phyloP scores from a whole-genome alignment of 805 yeast genomes.

The Metschnikowia gruessii region DNA sequence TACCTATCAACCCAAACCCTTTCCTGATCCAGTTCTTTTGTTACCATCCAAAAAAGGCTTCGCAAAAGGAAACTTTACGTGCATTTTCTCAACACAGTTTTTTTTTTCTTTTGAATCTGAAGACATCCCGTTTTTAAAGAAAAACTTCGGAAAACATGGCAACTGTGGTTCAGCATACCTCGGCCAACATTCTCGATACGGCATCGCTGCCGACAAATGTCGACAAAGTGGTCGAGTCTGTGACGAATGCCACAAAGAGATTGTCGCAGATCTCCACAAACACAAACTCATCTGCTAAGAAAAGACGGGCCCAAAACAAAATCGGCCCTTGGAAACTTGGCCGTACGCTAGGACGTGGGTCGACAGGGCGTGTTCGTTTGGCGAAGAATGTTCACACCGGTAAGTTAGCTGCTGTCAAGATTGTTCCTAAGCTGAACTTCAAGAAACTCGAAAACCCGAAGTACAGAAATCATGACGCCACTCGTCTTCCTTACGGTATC shows the following conservation, averaged over 20 bases:
- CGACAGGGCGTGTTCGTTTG: slow-evolving; percentile 89
- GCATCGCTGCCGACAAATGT: slow-evolving; percentile 23
- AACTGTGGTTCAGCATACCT: slow-evolving; percentile 15
- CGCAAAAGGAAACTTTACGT: no score
- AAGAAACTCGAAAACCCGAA: slow-evolving; percentile 47
- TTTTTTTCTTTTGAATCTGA: neutral
- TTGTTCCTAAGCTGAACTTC: slow-evolving; percentile 82
- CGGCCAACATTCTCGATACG: slow-evolving; percentile 14
- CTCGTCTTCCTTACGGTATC: slow-evolving; percentile 71
- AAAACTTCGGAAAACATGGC: slow-evolving; percentile 11
- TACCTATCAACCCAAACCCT: no score
- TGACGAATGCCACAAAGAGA: slow-evolving; percentile 47
- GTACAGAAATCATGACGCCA: slow-evolving; percentile 44
- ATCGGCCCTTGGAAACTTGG: slow-evolving; percentile 98
- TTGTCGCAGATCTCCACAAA: slow-evolving; percentile 48
- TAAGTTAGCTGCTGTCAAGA: slow-evolving; percentile 92
- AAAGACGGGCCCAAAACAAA: slow-evolving; percentile 47
- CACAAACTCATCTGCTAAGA: slow-evolving; percentile 41
- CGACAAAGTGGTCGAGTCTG: slow-evolving; percentile 44
- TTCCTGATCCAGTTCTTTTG: no score
- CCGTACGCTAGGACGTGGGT: slow-evolving; percentile 92
- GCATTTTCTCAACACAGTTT: no score
- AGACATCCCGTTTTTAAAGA: neutral
- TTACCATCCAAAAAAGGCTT: no score
- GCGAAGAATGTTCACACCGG: slow-evolving; percentile 86